Base-by-base conservation (phyloP, 805 yeast genomes). In the Maudiozyma bulderi region DNA sequence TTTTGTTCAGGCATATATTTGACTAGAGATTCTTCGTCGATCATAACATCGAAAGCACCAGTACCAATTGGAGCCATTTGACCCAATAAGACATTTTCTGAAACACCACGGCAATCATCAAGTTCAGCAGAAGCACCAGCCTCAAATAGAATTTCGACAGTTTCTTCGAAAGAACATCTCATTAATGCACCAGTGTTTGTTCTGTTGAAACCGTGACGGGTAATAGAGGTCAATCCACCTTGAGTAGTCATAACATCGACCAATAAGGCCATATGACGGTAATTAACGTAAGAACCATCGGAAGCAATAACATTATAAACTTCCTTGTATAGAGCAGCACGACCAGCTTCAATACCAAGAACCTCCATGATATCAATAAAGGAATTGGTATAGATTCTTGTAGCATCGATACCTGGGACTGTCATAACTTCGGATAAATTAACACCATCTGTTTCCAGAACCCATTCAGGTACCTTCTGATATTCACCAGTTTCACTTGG, bases 81-180 rank as follows among this genome's bases (percentile, higher is more conserved):
- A 46, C 99, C 99, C 62, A 93, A 78, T 74, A 93, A 87, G 51
- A 93, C 95, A 65, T 93, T 93, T 68, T 93, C 97, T 38, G 99
- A 93, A 52, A 93, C 95, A 76, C 99, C 99, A 57, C 89, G 86
- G 71, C 99, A 93, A 58, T 93, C 97, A 71, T 93, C 99, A 50
- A 93, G 73, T 65, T 93, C 99, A 15, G 98, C 99, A 41, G 95
- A 81, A 5, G 98, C 95, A 67, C 96, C 99, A 15, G 99, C 99
- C 64, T 93, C 99, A 59, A 93, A 80, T 66, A 93, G 73, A 62
- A 93, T 93, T 72, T 93, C 99, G 40, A 93, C 99, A 7, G 99
- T 93, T 70, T 93, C 99, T 72, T 93, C 99, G 74, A 93, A 93
- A 41, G 99, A 91, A 74, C 97, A 93, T 71, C 99, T 82, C 99